phyloP scores from a whole-genome alignment of 495 filamentous ascomycete genomes.

The Hypoxylon cercidicola region DNA sequence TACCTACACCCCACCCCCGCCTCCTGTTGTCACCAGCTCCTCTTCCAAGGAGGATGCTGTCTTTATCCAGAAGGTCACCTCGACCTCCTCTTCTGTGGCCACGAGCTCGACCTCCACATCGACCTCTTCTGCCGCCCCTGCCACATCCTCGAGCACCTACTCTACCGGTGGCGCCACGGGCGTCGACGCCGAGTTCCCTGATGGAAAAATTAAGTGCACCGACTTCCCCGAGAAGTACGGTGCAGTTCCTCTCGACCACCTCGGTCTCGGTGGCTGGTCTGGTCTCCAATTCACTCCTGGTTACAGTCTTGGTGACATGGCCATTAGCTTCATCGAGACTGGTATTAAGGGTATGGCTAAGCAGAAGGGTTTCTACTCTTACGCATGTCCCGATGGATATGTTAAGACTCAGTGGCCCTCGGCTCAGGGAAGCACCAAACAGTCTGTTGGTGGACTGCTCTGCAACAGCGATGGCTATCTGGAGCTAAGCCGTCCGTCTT shows the following conservation, averaged over 20 bases:
- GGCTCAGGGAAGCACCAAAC: constrained; percentile 79
- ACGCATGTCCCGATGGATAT: constrained; percentile 90
- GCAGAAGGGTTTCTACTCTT: constrained; percentile 82
- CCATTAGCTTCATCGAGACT: constrained; percentile 68
- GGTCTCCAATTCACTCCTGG: constrained; percentile 73
- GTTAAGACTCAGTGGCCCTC: constrained; percentile 93
- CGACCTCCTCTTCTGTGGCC: constrained; percentile 31
- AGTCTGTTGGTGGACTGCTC: constrained; percentile 88
- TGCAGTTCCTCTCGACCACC: constrained; percentile 74
- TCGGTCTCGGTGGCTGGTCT: constrained; percentile 77
- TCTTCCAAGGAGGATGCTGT: constrained; percentile 44
- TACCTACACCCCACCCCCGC: constrained; percentile 52
- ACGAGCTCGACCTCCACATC: constrained; percentile 10
- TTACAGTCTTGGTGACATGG: constrained; percentile 47
- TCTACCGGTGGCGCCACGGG: constrained; percentile 57
- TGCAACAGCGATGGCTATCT: constrained; percentile 82
- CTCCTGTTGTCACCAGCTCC: constrained; percentile 43
- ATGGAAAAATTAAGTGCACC: constrained; percentile 75
- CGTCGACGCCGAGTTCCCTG: constrained; percentile 77
- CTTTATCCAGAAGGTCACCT: constrained; percentile 46
- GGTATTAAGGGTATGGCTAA: constrained; percentile 70
- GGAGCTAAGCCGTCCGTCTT: constrained; percentile 75
- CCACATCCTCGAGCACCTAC: constrained; percentile 28
- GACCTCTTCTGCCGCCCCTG: constrained; percentile 30
- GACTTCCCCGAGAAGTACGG: constrained; percentile 87